Evolutionary conservation across 768 basidiomycete species (phyloP).

Genomic region (Galerina sulciceps): DNA sequence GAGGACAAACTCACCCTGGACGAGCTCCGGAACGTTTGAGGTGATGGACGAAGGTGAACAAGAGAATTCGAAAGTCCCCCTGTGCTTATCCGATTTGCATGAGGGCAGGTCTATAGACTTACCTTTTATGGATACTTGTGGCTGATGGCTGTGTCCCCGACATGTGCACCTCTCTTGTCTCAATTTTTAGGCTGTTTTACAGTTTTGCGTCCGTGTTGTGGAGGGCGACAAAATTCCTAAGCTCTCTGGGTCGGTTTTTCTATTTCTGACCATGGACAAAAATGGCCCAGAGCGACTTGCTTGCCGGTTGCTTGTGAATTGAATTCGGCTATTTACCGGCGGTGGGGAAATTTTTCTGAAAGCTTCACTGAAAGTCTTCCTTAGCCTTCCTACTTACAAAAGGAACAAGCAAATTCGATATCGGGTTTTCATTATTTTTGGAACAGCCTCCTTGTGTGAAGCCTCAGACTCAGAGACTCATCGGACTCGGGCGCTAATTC

Average conservation of each 20-base stretch:
- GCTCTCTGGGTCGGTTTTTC: neutral
- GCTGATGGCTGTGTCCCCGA: slow-evolving; percentile 1
- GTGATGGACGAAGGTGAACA: slow-evolving; percentile 31
- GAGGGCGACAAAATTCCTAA: neutral
- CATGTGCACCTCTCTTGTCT: slow-evolving; percentile 2
- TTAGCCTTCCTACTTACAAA: neutral
- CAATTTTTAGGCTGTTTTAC: slow-evolving; percentile 6
- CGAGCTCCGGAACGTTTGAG: slow-evolving; percentile 18
- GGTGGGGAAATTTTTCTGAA: neutral
- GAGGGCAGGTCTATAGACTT: slow-evolving; percentile 31
- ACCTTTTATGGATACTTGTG: slow-evolving; percentile 23
- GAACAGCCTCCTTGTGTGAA: too few species aligned
- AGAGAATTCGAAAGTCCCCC: slow-evolving; percentile 18
- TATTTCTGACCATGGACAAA: neutral
- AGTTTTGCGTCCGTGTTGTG: neutral
- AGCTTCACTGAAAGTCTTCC: neutral
- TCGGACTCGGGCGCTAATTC: too few species aligned
- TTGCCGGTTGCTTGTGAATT: neutral
- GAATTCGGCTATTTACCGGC: too few species aligned
- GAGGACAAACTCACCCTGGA: slow-evolving; percentile 19
- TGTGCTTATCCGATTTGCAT: slow-evolving; percentile 39
- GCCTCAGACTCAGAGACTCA: too few species aligned
- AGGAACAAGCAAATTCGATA: too few species aligned
- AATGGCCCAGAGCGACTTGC: neutral
- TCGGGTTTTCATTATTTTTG: too few species aligned